Evolutionary conservation across 2,329 filamentous ascomycete species (phyloP).

Genomic region (Torrubiella hemipterigena): DNA sequence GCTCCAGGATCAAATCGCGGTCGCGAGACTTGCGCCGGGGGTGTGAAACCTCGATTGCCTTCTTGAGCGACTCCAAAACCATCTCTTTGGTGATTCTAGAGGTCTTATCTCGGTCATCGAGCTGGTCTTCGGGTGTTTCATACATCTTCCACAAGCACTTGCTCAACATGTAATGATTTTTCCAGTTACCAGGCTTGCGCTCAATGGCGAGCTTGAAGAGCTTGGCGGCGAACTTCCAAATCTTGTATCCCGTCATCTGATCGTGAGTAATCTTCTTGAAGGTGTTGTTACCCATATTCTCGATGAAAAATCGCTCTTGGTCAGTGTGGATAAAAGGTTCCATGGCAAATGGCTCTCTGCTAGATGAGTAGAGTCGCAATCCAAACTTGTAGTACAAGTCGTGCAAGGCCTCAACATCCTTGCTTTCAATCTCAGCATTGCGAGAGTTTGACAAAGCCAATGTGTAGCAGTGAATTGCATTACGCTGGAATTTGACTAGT

Average conservation of each 20-base stretch:
- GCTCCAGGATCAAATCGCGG: constrained; percentile 76
- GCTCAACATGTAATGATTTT: constrained; percentile 47
- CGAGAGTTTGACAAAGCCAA: constrained; percentile 45
- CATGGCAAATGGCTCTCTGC: constrained; percentile 50
- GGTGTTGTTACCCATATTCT: constrained; percentile 34
- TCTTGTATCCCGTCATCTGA: constrained; percentile 46
- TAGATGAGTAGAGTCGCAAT: constrained; percentile 50
- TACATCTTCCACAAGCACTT: constrained; percentile 57
- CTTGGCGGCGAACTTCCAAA: constrained; percentile 47
- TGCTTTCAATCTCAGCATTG: constrained; percentile 26
- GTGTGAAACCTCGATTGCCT: constrained; percentile 36
- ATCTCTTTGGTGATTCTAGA: constrained; percentile 19
- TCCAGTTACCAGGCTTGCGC: constrained; percentile 43
- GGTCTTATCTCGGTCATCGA: constrained; percentile 29
- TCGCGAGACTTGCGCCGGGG: constrained; percentile 50
- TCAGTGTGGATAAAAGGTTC: constrained; percentile 46
- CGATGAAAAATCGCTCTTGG: constrained; percentile 45
- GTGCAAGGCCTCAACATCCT: constrained; percentile 40
- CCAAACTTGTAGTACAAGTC: constrained; percentile 49
- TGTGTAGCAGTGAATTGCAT: constrained; percentile 71
- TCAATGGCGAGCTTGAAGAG: constrained; percentile 44
- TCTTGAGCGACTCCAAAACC: constrained; percentile 37
- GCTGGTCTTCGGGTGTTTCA: constrained; percentile 29
- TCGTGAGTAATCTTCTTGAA: constrained; percentile 40
- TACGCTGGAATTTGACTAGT: constrained; percentile 62